Evolutionary conservation across 345 rosid species (phyloP).

Genomic region (Sapria himalayana): DNA sequence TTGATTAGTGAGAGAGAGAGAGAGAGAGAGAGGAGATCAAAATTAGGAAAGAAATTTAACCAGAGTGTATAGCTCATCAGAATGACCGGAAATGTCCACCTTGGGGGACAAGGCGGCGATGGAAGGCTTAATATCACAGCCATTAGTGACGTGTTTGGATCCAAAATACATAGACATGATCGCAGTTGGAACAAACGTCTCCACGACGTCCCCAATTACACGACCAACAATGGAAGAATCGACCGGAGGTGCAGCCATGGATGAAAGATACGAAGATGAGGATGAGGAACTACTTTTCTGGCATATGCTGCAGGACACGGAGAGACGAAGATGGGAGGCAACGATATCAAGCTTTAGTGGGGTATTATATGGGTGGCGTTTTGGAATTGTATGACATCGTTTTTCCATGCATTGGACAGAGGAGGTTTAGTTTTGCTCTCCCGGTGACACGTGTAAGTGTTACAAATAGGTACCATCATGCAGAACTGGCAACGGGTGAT

Average conservation of each 20-base stretch:
- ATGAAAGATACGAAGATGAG: no score
- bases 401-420: no score
- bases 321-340: no score
- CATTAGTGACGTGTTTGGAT: conserved; percentile 54
- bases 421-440: no score
- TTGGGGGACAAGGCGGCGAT: conserved; percentile 32
- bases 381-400: no score
- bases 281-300: no score
- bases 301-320: no score
- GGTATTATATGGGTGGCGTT: no score
- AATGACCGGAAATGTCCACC: conserved; percentile 36
- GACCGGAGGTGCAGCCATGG: conserved; percentile 55
- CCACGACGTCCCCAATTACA: conserved; percentile 71
- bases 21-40: not conserved
- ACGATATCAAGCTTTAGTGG: no score
- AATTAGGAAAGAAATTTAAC: conserved; percentile 18
- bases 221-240: conserved; percentile 74
- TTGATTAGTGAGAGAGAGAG: not conserved
- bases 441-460: no score
- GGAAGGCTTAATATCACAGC: conserved; percentile 79
- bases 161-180: conserved; percentile 44
- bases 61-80: conserved; percentile 49
- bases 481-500: no score
- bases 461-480: no score
- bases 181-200: conserved; percentile 54